Conservation (phyloP, 1,284 basidiomycete species). For the Chalciporus sp. region DNA sequence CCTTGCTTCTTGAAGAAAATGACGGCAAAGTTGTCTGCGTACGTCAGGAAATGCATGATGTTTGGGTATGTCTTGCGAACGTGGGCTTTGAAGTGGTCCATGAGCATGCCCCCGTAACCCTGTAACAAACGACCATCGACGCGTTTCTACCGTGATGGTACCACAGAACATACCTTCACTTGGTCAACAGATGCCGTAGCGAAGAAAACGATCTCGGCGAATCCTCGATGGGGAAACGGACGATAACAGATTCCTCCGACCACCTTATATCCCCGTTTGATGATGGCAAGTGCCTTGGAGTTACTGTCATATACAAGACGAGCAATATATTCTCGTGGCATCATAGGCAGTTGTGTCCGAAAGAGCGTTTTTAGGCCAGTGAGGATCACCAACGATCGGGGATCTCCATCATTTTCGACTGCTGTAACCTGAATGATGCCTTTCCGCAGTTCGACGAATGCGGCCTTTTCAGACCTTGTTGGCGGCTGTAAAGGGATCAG, state of each 20-base stretch:
- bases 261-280: conserved; percentile 94
- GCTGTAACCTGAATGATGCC: conserved; percentile 86
- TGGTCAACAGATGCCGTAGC: conserved; percentile 97
- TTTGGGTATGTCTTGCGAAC: conserved; percentile 78
- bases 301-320: conserved; percentile 93
- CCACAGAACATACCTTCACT: conserved; percentile 75
- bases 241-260: conserved; percentile 98
- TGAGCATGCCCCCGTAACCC: conserved; percentile 98
- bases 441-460: conserved; percentile 80
- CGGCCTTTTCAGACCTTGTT: conserved; percentile 71
- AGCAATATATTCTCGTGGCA: conserved; percentile 99
- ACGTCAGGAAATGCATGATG: conserved; percentile 96
- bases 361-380: conserved; percentile 97
- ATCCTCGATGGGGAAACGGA: conserved; percentile 92
- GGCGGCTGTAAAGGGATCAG: conserved; percentile 43
- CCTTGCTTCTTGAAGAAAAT: conserved; percentile 99
- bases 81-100: conserved; percentile 98
- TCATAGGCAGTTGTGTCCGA: conserved; percentile 97
- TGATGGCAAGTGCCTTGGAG: conserved; percentile 91
- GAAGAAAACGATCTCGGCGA: conserved; percentile 99
- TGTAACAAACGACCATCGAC: conserved; percentile 33
- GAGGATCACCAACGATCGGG: conserved; percentile 82
- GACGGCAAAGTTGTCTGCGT: conserved; percentile 98
- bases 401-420: conserved; percentile 82
- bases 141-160: not conserved